Conservation (phyloP, 2,329 filamentous ascomycete species). For the Colletotrichum liriopes region DNA sequence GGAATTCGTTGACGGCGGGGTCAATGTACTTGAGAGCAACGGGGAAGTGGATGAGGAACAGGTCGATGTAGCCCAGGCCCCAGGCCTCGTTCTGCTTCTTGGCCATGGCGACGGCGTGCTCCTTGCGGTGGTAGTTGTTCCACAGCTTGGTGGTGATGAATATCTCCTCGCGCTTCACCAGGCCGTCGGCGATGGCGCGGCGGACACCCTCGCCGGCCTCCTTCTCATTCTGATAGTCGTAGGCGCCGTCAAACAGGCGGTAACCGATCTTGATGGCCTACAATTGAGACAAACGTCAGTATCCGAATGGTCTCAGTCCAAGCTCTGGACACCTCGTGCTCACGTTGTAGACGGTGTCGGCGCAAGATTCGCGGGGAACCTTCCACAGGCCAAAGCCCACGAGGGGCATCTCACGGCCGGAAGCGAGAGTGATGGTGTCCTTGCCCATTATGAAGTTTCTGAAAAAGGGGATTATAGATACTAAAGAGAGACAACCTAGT, state of each 20-base stretch:
- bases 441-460: slow-evolving; percentile 38
- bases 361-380: slow-evolving; percentile 62
- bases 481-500: neutral
- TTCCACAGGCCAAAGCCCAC: slow-evolving; percentile 81
- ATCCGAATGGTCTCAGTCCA: neutral
- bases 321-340: neutral
- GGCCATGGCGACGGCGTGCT: slow-evolving; percentile 74
- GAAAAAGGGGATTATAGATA: neutral
- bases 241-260: slow-evolving; percentile 67
- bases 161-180: slow-evolving; percentile 81
- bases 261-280: slow-evolving; percentile 68
- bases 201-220: slow-evolving; percentile 77
- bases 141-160: slow-evolving; percentile 91
- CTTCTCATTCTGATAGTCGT: slow-evolving; percentile 75
- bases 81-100: slow-evolving; percentile 74
- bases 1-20: slow-evolving; percentile 57
- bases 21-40: slow-evolving; percentile 61
- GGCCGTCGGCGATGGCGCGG: slow-evolving; percentile 68
- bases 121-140: slow-evolving; percentile 81
- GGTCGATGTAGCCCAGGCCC: slow-evolving; percentile 77
- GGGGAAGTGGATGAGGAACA: slow-evolving; percentile 79
- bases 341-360: slow-evolving; percentile 75
- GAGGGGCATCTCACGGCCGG: slow-evolving; percentile 68
- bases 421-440: slow-evolving; percentile 63
- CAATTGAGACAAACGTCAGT: too few relatives aligned